phyloP scores from a whole-genome alignment of 2,329 filamentous ascomycete genomes.

The Ophiostoma himal-ulmi region DNA sequence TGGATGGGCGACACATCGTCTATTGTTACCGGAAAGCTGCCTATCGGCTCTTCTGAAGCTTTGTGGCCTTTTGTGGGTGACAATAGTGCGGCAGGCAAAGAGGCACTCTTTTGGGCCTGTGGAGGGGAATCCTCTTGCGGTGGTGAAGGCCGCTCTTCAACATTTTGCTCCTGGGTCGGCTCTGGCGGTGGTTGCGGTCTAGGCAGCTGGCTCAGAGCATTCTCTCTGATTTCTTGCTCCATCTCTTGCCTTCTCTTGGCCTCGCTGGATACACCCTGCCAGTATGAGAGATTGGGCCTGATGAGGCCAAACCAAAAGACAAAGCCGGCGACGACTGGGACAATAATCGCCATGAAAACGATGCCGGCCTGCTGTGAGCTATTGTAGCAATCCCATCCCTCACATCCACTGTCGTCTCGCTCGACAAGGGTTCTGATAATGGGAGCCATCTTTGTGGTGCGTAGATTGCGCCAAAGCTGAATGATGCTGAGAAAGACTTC shows the following conservation, averaged over 20 bases:
- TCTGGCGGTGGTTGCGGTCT: not conserved
- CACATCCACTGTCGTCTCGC: constrained; percentile 27
- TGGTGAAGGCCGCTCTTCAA: not conserved
- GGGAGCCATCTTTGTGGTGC: not conserved
- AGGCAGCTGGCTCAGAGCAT: not conserved
- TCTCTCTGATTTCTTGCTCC: not conserved
- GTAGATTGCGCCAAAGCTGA: not conserved
- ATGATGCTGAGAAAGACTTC: not conserved
- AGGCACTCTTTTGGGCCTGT: not conserved
- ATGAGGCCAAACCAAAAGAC: constrained; percentile 32
- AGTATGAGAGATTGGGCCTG: constrained; percentile 16
- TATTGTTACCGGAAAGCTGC: not conserved
- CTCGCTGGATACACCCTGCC: not conserved
- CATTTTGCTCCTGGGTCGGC: not conserved
- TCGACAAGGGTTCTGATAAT: not conserved
- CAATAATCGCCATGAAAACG: constrained; percentile 35
- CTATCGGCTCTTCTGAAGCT: not conserved
- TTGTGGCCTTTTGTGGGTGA: not conserved
- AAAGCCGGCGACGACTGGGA: constrained; percentile 30
- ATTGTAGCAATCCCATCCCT: constrained; percentile 39
- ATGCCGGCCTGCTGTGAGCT: constrained; percentile 37
- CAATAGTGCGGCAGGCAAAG: not conserved
- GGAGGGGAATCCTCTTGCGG: not conserved
- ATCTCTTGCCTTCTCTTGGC: not conserved
- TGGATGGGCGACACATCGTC: not conserved